Evolutionary conservation across 371 early-diverging fungal genomes (phyloP), one percentile per base, ranked within the genome.

Genomic region (Apophysomyces sp.): DNA sequence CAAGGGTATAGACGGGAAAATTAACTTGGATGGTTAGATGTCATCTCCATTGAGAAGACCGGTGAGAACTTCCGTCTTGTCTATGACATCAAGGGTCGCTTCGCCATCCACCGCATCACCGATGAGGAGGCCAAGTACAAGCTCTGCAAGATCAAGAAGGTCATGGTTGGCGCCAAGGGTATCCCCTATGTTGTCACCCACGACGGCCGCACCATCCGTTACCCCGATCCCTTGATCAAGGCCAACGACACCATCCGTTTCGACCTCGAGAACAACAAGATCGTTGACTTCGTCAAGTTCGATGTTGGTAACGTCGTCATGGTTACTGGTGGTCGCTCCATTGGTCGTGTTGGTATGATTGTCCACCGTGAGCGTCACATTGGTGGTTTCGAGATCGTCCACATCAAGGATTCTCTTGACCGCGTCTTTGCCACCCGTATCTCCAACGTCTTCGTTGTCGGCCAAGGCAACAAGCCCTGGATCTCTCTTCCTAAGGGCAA

Each of bases 201-300:
- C 87, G 99, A 99, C 81, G 99, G 99, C 60, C 96, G 97, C 80
- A 98, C 99, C 76, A 89, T 99, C 85, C 99, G 99, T 79, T 99
- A 98, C 93, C 98, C 97, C 70, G 98, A 99, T 89, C 99, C 99
- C 71, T 72, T 90, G 79, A 91, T 99, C 89, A 94, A 96, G 89
- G 94, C 91, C 72, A 96, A 97, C 92, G 99, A 99, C 88, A 96
- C 99, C 67, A 85, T 99, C 84, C 98, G 98, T 90, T 80, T 98
- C 73, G 96, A 99, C 83, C 70, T 99, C 54, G 97, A 91, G 76
- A 86, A 88, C 57, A 88, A 92, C 79, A 99, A 98, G 93, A 89
- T 98, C 72, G 83, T 84, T 62, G 99, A 94, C 68, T 93, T 89
- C 78, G 80, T 96, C 88, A 94, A 94, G 87, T 97, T 99, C 85